Evolutionary conservation across 1,139 yeast species (phyloP), one percentile per base, ranked within the genome.

Genomic region (Hyphopichia wangnamkhiaoensis): DNA sequence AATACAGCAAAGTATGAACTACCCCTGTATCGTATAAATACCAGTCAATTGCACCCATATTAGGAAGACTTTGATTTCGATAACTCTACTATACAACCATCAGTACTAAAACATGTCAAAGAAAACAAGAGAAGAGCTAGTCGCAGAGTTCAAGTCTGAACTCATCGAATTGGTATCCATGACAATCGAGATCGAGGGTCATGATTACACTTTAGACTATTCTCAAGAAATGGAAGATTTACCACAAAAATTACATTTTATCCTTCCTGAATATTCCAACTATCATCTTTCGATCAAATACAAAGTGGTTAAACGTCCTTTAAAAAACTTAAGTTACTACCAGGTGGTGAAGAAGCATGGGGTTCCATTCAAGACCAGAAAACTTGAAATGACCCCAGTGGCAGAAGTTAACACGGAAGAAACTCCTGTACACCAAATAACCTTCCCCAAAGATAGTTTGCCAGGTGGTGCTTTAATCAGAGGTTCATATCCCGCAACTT

Each of bases 381-480:
- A 54, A 14, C 52, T 54, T 23, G 46, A 47, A 4, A 47, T 68
- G 37, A 41, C 50, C 15, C 58, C 56, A 7, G 52, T 47, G 18
- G 61, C 56, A 9, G 35, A 42, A 1, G 53, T 51, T 16, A 61
- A 56, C 37, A 47, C 44, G 31, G 52, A 45, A 17, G 44, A 38
- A 3, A 53, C 47, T 8, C 49, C 47, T 10, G 37, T 38, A 14
- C 53, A 56, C 26, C 51, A 48, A 28, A 51, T 58, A 4, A 50
- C 57, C 5, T 61, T 68, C 34, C 58, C 59, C 0, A 59, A 62
- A 2, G 72, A 65, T 27, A 52, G 56, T 10, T 47, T 68, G 4
- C 74, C 74, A 0, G 62, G 64, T 9, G 74, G 74, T 2, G 42
- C 54, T 23, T 52, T 68, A 29, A 45, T 63, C 30, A 54, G 73